A percentile compares a stretch with the other conserved stretches of the same genome.
These are phyloP conservation scores for Ogataea philodendri DNA, from an alignment of 805 yeast genomes.

Conservation along the genomic window DNA sequence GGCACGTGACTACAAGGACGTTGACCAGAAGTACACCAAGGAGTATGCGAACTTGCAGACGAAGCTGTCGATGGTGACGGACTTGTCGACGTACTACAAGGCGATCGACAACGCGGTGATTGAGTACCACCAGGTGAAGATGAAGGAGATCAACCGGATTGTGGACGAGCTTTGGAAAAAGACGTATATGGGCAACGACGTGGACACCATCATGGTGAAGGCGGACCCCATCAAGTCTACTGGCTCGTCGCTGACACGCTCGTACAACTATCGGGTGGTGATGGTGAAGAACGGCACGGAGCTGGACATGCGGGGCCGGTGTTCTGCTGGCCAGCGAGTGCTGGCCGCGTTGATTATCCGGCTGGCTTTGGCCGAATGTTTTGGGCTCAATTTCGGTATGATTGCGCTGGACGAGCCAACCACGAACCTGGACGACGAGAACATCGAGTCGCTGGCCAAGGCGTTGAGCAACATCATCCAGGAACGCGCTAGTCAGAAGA, in stretches of 20 bases:
- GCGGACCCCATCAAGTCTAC: slow-evolving; percentile 60
- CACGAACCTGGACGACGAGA: slow-evolving; percentile 87
- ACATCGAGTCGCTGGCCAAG: slow-evolving; percentile 81
- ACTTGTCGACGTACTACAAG: slow-evolving; percentile 73
- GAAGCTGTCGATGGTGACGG: slow-evolving; percentile 71
- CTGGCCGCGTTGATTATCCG: slow-evolving; percentile 89
- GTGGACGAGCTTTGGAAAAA: slow-evolving; percentile 90
- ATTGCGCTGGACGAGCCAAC: slow-evolving; percentile 98
- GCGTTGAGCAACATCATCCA: slow-evolving; percentile 75
- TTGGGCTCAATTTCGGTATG: slow-evolving; percentile 92
- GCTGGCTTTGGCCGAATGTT: slow-evolving; percentile 90
- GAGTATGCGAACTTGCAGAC: slow-evolving; percentile 80
- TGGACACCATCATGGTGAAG: slow-evolving; percentile 81
- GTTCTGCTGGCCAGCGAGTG: slow-evolving; percentile 97
- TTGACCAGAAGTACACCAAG: slow-evolving; percentile 59
- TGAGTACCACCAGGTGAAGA: slow-evolving; percentile 85
- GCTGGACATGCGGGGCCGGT: slow-evolving; percentile 95
- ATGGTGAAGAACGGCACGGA: slow-evolving; percentile 92
- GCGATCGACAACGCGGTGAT: slow-evolving; percentile 92
- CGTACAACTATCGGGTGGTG: slow-evolving; percentile 90
- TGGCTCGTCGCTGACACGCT: slow-evolving; percentile 42
- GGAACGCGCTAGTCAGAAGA: slow-evolving; percentile 69
- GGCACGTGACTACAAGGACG: slow-evolving; percentile 64
- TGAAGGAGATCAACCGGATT: slow-evolving; percentile 87
- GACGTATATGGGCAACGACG: slow-evolving; percentile 93